Evolutionary conservation across 495 filamentous ascomycete genomes (phyloP).

Genomic region (Trichoderma virens): DNA sequence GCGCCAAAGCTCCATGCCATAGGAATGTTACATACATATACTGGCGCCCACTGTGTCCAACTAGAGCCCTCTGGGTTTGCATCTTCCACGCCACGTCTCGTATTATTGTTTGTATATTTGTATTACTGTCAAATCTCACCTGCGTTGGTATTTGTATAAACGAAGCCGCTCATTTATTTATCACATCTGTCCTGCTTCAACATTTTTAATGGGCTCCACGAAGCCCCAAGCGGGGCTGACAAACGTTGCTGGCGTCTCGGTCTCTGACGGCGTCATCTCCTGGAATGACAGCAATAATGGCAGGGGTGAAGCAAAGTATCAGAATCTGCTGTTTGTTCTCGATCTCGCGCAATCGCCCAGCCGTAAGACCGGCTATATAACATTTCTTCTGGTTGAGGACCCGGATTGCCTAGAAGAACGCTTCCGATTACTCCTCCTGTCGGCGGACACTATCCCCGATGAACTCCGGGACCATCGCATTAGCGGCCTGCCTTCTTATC

Average conservation of each 20-base stretch:
- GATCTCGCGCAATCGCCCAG: neutral
- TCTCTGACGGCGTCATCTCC: slow-evolving; percentile 14
- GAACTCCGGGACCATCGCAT: slow-evolving; percentile 24
- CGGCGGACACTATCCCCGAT: slow-evolving; percentile 22
- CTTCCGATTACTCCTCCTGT: slow-evolving; percentile 23
- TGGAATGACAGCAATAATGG: slow-evolving; percentile 5
- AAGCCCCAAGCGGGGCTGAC: neutral
- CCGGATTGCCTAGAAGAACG: slow-evolving; percentile 15
- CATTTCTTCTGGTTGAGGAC: slow-evolving; percentile 29
- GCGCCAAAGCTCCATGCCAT: neutral
- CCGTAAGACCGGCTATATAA: slow-evolving; percentile 18
- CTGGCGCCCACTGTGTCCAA: no score
- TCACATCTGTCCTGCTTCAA: no score
- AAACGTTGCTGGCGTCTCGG: neutral
- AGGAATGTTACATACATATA: neutral
- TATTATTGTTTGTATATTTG: no score
- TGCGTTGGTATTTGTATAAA: no score
- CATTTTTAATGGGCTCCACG: no score
- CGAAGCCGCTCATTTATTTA: no score
- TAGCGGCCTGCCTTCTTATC: slow-evolving; percentile 24
- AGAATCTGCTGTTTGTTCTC: slow-evolving; percentile 30
- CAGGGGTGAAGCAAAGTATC: slow-evolving; percentile 15
- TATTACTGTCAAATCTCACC: no score
- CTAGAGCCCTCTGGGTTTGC: no score
- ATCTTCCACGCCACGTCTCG: no score